Percentiles rank a stretch among this genome's conserved stretches.
These are phyloP conservation scores for Fusarium verticillioides DNA, from an alignment of 2,329 filamentous ascomycete species.

Conservation along the genomic window DNA sequence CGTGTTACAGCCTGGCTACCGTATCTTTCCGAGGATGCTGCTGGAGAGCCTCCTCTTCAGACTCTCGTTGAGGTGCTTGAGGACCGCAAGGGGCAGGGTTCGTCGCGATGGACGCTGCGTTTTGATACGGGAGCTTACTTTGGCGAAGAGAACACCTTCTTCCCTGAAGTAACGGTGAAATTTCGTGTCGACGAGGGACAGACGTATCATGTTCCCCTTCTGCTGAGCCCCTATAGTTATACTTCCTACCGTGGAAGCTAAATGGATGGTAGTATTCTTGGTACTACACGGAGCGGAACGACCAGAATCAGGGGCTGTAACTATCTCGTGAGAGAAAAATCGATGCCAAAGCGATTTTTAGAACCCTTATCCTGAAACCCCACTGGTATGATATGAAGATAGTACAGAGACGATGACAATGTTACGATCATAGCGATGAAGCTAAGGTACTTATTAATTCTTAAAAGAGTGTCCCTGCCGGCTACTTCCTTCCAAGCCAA, in stretches of 20 bases:
- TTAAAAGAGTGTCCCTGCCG: conserved; percentile 36
- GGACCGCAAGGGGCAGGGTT: conserved; percentile 52
- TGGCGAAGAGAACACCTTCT: conserved; percentile 69
- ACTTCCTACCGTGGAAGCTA: conserved; percentile 84
- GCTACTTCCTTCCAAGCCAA: conserved; percentile 18
- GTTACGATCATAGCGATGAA: conserved; percentile 34
- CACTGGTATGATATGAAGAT: conserved; percentile 2
- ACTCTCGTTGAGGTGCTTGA: conserved; percentile 67
- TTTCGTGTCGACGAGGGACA: conserved; percentile 67
- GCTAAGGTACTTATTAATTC: conserved; percentile 39
- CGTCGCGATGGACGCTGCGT: conserved; percentile 72
- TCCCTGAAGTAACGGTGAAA: conserved; percentile 67
- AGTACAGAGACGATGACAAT: conserved; percentile 19
- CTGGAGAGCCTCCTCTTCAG: conserved; percentile 68
- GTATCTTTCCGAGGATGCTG: conserved; percentile 60
- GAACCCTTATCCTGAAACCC: not conserved
- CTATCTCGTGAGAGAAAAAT: not conserved
- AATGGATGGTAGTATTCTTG: conserved; percentile 23
- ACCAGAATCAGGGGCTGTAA: not conserved
- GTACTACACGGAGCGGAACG: not conserved
- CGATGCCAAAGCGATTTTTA: not conserved
- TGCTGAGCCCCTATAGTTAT: conserved; percentile 83
- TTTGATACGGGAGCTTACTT: conserved; percentile 82
- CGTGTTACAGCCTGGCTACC: conserved; percentile 77
- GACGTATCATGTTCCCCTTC: conserved; percentile 82